Base-by-base conservation (phyloP, 1,139 yeast genomes). In the Geotrichum histeridarum region DNA sequence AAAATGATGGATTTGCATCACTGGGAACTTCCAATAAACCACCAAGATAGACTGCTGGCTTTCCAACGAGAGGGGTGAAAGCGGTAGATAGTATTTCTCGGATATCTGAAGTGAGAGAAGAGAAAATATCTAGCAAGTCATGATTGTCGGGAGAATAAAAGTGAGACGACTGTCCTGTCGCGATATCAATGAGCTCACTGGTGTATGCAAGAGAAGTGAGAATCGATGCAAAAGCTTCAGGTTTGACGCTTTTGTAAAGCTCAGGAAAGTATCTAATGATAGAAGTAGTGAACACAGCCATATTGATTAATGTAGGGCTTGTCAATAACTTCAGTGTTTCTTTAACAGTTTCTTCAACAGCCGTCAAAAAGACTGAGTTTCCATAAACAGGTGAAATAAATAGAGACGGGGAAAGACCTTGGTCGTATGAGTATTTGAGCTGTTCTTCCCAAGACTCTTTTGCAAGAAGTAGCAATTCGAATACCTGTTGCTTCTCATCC, bases 371-470 rank as follows among this genome's bases (percentile, higher is more conserved):
- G n/a, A 53, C n/a, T 15, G 55, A 38, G 27, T 48, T 53, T 14
- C 55, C 55, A 30, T 18, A 53, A 7, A n/a, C 38, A 15, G 55
- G 53, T 6, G 55, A 53, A 17, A 48, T 33, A 4, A 53, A 8
- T 3, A 53, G 32, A 37, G 17, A 22, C 12, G 55, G 47, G 32
- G 42, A 32, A 18, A 53, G 45, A 11, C 52, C 55, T 32, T 44
- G 47, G 14, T 48, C 53, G 38, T 47, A 54, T 11, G 51, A 50
- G 33, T 33, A 36, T 11, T 41, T 30, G 18, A 50, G 48, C n/a
- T 50, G 48, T 14, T 32, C 46, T 22, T 41, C 37, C 54, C 54
- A 50, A 5, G 43, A 30, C 11, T 38, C 36, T 36, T 50, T 15
- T 14, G 44, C 15, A 5, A 46, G 41, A 36, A 54, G 31, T 17